Evolutionary conservation across 371 early-diverging fungal genomes (phyloP).

Genomic region (Mortierella sp.): DNA sequence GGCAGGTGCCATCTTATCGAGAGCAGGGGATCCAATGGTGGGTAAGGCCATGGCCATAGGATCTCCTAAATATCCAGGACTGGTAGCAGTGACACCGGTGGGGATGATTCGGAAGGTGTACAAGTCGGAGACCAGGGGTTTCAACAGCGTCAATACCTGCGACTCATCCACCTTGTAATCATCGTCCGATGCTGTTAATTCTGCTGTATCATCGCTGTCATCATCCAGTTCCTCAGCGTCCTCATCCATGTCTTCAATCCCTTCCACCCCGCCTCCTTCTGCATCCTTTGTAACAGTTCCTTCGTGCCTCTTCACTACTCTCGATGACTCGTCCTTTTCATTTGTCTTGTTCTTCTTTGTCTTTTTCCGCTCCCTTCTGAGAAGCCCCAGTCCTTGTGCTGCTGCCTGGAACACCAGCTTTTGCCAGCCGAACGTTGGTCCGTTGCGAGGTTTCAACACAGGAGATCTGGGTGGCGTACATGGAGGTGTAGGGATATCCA

Average conservation of each 20-base stretch:
- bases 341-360: not conserved
- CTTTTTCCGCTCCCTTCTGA: no score
- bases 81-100: constrained; percentile 13
- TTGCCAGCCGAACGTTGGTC: constrained; percentile 14
- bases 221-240: not conserved
- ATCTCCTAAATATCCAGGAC: not conserved
- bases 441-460: constrained; percentile 14
- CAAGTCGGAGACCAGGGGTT: constrained; percentile 49
- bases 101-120: constrained; percentile 53
- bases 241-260: not conserved
- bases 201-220: not conserved
- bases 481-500: constrained; percentile 47
- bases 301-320: not conserved
- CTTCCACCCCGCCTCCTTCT: not conserved
- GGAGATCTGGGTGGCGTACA: constrained; percentile 46
- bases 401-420: constrained; percentile 15
- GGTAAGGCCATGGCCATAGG: not conserved
- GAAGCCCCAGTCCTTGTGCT: not conserved
- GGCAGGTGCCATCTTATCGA: not conserved
- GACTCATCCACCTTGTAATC: constrained; percentile 20
- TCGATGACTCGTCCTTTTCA: not conserved
- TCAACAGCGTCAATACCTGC: constrained; percentile 34
- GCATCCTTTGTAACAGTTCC: not conserved
- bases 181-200: constrained; percentile 2
- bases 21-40: not conserved